Evolutionary conservation across 495 filamentous ascomycete species (phyloP).

Genomic region (Penicillium canariense): DNA sequence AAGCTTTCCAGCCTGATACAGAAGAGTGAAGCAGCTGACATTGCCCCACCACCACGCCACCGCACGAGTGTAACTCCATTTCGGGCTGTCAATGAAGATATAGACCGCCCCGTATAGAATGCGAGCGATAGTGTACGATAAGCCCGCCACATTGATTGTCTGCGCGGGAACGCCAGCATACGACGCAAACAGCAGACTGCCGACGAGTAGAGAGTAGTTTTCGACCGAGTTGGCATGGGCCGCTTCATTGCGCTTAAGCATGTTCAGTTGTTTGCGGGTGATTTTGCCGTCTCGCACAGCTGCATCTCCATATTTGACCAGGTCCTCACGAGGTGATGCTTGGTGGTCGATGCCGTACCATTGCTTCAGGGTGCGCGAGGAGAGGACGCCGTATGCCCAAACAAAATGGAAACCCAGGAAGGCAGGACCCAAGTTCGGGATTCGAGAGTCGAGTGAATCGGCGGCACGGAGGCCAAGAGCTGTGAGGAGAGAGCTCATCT

Average conservation of each 20-base stretch:
- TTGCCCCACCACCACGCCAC: conserved; percentile 32
- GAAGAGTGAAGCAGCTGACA: conserved; percentile 24
- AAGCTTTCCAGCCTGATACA: conserved; percentile 21
- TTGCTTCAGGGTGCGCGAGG: conserved; percentile 46
- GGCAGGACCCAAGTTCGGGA: conserved; percentile 35
- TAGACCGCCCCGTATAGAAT: conserved; percentile 23
- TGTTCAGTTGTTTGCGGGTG: conserved; percentile 39
- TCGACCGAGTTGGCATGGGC: conserved; percentile 52
- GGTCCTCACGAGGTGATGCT: conserved; percentile 42
- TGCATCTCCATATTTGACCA: conserved; percentile 42
- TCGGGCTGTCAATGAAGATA: conserved; percentile 20
- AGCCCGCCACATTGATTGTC: conserved; percentile 23
- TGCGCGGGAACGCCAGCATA: conserved; percentile 20
- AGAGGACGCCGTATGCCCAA: conserved; percentile 48
- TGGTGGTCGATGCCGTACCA: conserved; percentile 51
- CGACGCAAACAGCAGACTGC: conserved; percentile 18
- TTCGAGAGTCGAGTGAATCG: neutral
- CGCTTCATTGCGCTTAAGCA: conserved; percentile 44
- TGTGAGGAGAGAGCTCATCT: conserved; percentile 18
- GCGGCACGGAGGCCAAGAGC: conserved; percentile 23
- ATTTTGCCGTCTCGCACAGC: conserved; percentile 50
- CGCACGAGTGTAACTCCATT: conserved; percentile 20
- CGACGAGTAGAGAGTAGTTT: conserved; percentile 29
- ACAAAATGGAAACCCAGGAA: conserved; percentile 48
- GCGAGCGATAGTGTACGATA: conserved; percentile 28